These are phyloP conservation scores for Cucurbita maxima DNA, from an alignment of 306 rosid species.

Conservation along the genomic window DNA sequence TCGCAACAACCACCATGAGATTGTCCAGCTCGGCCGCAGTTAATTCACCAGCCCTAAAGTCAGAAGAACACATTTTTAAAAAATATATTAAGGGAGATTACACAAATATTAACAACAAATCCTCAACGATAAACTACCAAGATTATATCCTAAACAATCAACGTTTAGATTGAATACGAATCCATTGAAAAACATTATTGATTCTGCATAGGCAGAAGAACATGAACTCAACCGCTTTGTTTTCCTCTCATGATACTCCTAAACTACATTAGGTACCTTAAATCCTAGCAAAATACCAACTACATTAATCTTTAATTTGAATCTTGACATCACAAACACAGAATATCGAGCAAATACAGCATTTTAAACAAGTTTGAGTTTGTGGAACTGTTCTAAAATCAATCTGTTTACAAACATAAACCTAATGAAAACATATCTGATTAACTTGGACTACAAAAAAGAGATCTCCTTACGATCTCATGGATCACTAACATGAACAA, in stretches of 20 bases:
- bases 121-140: too few species aligned
- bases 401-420: neutral
- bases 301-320: neutral
- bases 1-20: slow-evolving; percentile 41
- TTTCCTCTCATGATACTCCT: neutral
- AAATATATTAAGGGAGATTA: neutral
- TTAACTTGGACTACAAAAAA: neutral
- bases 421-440: neutral
- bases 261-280: neutral
- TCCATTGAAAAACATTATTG: neutral
- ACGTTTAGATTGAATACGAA: too few species aligned
- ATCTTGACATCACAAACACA: neutral
- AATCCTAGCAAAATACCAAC: neutral
- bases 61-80: neutral
- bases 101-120: neutral
- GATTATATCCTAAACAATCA: too few species aligned
- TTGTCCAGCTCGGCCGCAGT: slow-evolving; percentile 46
- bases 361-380: neutral
- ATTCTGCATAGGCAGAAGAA: neutral
- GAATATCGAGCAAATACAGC: neutral
- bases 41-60: slow-evolving; percentile 53
- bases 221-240: neutral
- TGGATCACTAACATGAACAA: neutral
- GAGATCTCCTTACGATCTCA: too few species aligned
- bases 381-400: neutral